Conservation (phyloP, 257 asterid species). For the Gardenia jasminoides region DNA sequence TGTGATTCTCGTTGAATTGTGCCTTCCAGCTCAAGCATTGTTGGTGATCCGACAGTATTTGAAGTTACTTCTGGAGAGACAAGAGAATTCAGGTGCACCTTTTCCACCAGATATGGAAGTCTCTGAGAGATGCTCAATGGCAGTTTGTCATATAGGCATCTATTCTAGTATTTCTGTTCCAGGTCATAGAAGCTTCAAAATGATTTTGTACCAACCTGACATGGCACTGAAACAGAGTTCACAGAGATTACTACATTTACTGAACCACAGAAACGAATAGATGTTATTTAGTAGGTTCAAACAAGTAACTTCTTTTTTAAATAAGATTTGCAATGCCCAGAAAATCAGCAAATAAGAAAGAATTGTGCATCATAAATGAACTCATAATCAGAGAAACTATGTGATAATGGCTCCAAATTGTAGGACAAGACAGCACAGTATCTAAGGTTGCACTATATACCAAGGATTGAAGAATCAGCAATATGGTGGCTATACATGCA, state of each 20-base stretch:
- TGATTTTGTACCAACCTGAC: not conserved
- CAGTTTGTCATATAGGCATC: slow-evolving; percentile 42
- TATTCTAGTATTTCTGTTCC: slow-evolving; percentile 60
- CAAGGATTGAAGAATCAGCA: not conserved
- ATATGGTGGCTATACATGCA: not conserved
- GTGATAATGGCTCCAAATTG: not conserved
- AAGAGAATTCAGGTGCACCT: slow-evolving; percentile 55
- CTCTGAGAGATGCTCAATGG: slow-evolving; percentile 61
- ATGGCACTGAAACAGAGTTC: not conserved
- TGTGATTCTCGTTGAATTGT: slow-evolving; percentile 62
- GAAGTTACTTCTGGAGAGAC: slow-evolving; percentile 49
- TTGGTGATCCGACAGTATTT: slow-evolving; percentile 39
- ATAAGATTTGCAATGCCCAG: not conserved
- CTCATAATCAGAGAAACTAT: not conserved
- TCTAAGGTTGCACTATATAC: too few species aligned
- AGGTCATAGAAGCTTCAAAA: slow-evolving; percentile 51
- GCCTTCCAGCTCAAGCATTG: slow-evolving; percentile 45
- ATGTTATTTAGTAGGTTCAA: not conserved
- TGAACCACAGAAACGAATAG: not conserved
- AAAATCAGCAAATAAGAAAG: not conserved
- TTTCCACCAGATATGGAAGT: slow-evolving; percentile 58
- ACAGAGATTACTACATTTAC: not conserved
- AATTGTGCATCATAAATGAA: not conserved
- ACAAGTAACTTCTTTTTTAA: too few species aligned
- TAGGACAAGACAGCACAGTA: not conserved